Evolutionary conservation across 495 filamentous ascomycete species (phyloP).

Genomic region (Xylaria venustula): DNA sequence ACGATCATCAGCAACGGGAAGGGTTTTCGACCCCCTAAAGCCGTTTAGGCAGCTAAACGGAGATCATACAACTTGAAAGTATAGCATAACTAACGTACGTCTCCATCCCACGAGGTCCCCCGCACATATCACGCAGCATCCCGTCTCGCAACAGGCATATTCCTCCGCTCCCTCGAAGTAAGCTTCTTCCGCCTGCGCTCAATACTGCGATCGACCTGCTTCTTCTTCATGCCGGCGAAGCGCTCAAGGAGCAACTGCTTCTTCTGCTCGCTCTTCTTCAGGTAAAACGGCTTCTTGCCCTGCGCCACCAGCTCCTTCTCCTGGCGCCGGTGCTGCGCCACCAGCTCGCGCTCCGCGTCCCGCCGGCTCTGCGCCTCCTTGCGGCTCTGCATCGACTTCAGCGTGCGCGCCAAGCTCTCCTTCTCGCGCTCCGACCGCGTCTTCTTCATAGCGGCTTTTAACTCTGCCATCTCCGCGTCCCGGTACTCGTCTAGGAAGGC

Average conservation of each 20-base stretch:
- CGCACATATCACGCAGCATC: slow-evolving; percentile 24
- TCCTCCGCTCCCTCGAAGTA: slow-evolving; percentile 74
- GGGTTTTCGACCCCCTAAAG: too few relatives aligned
- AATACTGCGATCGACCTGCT: slow-evolving; percentile 74
- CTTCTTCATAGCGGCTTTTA: slow-evolving; percentile 63
- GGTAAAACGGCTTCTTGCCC: slow-evolving; percentile 84
- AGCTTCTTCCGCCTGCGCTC: slow-evolving; percentile 85
- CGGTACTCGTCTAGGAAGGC: slow-evolving; percentile 84
- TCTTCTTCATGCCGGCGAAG: slow-evolving; percentile 75
- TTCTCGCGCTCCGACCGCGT: slow-evolving; percentile 60
- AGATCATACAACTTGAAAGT: too few relatives aligned
- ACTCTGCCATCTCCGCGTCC: slow-evolving; percentile 69
- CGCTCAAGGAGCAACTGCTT: slow-evolving; percentile 74
- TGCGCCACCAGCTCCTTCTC: slow-evolving; percentile 81
- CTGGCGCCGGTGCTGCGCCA: slow-evolving; percentile 69
- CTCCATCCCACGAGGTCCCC: too few relatives aligned
- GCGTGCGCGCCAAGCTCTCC: slow-evolving; percentile 63
- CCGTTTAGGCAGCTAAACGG: too few relatives aligned
- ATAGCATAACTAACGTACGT: too few relatives aligned
- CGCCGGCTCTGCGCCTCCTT: slow-evolving; percentile 66
- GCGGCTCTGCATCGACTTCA: slow-evolving; percentile 66
- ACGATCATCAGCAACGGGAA: too few relatives aligned
- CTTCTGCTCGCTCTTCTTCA: slow-evolving; percentile 90
- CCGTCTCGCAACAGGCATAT: slow-evolving; percentile 68
- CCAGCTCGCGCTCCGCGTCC: slow-evolving; percentile 62